Evolutionary conservation across 2,329 filamentous ascomycete genomes (phyloP).

Genomic region (Pseudogymnoascus sp.): DNA sequence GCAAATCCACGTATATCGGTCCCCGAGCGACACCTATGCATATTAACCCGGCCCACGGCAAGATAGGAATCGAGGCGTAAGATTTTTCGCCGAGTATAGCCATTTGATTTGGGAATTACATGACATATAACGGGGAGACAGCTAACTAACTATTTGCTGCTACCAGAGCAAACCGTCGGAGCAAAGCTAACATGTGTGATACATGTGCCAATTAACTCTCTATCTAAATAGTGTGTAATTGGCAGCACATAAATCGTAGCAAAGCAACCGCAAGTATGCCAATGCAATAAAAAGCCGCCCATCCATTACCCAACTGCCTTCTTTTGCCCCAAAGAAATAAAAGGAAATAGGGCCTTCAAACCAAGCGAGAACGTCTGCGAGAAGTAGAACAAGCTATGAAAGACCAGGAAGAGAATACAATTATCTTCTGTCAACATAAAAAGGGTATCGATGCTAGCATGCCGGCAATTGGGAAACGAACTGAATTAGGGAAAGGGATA

Average conservation of each 20-base stretch:
- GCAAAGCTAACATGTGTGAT: neutral
- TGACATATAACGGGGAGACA: too few relatives aligned
- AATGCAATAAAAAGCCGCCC: neutral
- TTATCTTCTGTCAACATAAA: neutral
- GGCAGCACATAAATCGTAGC: neutral
- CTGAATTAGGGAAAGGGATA: neutral
- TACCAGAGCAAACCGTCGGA: conserved; percentile 1
- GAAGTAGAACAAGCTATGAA: neutral
- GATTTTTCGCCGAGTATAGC: neutral
- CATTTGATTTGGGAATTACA: neutral
- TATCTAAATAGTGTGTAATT: neutral
- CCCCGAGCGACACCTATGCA: neutral
- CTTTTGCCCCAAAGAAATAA: neutral
- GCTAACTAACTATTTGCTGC: neutral
- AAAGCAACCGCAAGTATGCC: neutral
- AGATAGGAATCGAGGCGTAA: neutral
- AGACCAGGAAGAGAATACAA: neutral
- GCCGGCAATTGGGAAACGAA: conserved; percentile 1
- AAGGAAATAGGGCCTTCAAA: neutral
- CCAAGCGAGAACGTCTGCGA: neutral
- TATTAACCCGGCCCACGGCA: too few relatives aligned
- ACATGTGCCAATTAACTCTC: neutral
- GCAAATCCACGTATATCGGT: neutral
- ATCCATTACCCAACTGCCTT: neutral
- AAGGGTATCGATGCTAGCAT: neutral